Evolutionary conservation across 2,329 filamentous ascomycete genomes (phyloP).

Genomic region (Claviceps paspali): DNA sequence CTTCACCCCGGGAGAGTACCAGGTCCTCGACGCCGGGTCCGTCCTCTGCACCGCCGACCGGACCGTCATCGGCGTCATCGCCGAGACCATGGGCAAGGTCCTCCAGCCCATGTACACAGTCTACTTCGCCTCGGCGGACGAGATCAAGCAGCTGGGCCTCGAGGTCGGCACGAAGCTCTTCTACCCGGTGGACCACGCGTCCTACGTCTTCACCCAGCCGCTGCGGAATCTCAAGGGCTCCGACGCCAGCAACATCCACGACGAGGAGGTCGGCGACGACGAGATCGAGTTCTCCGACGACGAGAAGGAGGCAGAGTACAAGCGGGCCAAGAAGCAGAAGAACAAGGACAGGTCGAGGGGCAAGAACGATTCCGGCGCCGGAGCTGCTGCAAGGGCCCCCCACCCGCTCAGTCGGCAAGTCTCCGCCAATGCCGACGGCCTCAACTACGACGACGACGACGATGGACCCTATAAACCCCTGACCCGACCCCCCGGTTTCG

Average conservation of each 20-base stretch:
- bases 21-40: constrained; percentile 72
- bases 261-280: constrained; percentile 75
- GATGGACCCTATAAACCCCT: constrained; percentile 61
- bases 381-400: constrained; percentile 19
- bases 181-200: constrained; percentile 66
- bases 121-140: constrained; percentile 52
- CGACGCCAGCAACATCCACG: constrained; percentile 87
- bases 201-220: constrained; percentile 73
- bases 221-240: constrained; percentile 71
- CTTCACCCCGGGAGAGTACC: constrained; percentile 62
- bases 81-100: constrained; percentile 75
- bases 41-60: constrained; percentile 66
- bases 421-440: constrained; percentile 25
- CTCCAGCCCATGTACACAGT: constrained; percentile 77
- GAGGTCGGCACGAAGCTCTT: constrained; percentile 55
- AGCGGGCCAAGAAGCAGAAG: constrained; percentile 52
- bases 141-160: constrained; percentile 53
- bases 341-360: constrained; percentile 34
- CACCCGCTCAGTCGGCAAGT: constrained; percentile 26
- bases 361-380: constrained; percentile 20
- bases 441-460: constrained; percentile 54
- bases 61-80: constrained; percentile 64
- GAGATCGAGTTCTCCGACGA: constrained; percentile 96
- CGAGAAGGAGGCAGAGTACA: constrained; percentile 79
- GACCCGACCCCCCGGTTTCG: constrained; percentile 49